Base-by-base conservation (phyloP, 164 flowering plant genomes). In the Liquidambar formosana region DNA sequence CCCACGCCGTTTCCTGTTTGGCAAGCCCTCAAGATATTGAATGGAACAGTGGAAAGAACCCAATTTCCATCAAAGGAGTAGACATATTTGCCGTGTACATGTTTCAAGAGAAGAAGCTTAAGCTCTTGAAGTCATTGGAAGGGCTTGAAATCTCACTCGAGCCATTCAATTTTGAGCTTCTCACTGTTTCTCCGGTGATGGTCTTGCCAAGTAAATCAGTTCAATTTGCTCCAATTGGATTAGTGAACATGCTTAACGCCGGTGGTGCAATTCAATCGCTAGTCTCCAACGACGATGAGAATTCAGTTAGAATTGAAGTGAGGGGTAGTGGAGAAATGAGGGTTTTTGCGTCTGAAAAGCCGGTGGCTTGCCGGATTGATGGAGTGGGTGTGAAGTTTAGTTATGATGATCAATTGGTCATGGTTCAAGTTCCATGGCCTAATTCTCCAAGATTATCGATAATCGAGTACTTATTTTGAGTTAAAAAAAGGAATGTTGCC, bases 181-280 rank as follows among this genome's bases (percentile, higher is more conserved):
- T 88, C 1, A 84, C 82, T 1, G 85, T 89, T 33, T 87, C 93
- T 57, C 94, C 94, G 0, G 83, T 89, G 45, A 74, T 49, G 49
- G 28, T 53, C 2, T 52, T 84, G n/a, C 54, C 77, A 0, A 61
- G 57, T n/a, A 76, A 72, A 14, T 61, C 52, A 3, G 41, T 84
- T 26, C 79, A 84, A n/a, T 88, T 91, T 71, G 96, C 92, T 48
- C 86, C 91, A 4, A 83, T 91, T 65, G 96, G 96, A 18, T 54
- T 89, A 28, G 89, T 81, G 62, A 91, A 89, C 74, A 91, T 91
- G 97, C 86, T 91, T 15, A 91, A 91, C 65, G 25, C 85, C 9
- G 96, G 94, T 1, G 96, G 94, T 0, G 89, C 92, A 13, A 70
- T 91, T 33, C 81, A 78, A 64, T 77, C 82, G 0, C 16, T 85